Percentiles rank a stretch among this genome's conserved stretches.
Conservation (phyloP, 1,139 yeast species). For the Pichia sp. region DNA sequence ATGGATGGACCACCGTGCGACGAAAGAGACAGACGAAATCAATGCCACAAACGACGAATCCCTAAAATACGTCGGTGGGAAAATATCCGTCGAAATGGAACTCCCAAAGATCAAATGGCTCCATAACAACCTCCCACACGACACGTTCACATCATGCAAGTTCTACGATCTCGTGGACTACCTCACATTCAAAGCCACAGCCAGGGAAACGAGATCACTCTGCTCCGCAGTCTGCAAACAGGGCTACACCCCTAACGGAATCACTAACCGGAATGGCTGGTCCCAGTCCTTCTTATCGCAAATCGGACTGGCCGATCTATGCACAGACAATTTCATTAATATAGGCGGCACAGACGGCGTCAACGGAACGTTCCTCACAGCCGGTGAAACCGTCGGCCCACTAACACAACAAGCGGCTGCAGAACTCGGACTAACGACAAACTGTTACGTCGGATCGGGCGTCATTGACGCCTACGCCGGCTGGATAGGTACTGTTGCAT, state of each 20-base stretch:
- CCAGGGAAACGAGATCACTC: constrained; percentile 78
- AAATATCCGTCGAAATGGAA: constrained; percentile 98
- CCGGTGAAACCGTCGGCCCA: constrained; percentile 86
- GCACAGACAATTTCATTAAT: constrained; percentile 70
- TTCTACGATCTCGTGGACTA: constrained; percentile 93
- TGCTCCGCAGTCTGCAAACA: constrained; percentile 95
- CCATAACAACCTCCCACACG: constrained; percentile 76
- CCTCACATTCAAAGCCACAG: constrained; percentile 88
- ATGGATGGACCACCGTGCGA: constrained; percentile 99
- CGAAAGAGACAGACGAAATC: constrained; percentile 76
- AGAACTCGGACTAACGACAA: constrained; percentile 76
- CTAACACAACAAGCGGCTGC: constrained; percentile 68
- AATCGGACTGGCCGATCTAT: constrained; percentile 74
- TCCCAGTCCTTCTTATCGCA: constrained; percentile 67
- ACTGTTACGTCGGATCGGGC: constrained; percentile 88
- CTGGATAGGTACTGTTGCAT: constrained; percentile 98
- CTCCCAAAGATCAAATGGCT: constrained; percentile 97
- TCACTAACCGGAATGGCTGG: constrained; percentile 91
- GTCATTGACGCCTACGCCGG: constrained; percentile 99
- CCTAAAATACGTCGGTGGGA: constrained; percentile 93
- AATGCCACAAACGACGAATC: constrained; percentile 78
- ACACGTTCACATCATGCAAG: constrained; percentile 60
- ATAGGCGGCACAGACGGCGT: constrained; percentile 81
- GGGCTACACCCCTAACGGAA: constrained; percentile 91
- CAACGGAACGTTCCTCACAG: constrained; percentile 72